A percentile compares a stretch with the other conserved stretches of the same genome.
These are phyloP conservation scores for Cutaneotrichosporon sp. DNA, from an alignment of 1,284 basidiomycete species.

Conservation along the genomic window DNA sequence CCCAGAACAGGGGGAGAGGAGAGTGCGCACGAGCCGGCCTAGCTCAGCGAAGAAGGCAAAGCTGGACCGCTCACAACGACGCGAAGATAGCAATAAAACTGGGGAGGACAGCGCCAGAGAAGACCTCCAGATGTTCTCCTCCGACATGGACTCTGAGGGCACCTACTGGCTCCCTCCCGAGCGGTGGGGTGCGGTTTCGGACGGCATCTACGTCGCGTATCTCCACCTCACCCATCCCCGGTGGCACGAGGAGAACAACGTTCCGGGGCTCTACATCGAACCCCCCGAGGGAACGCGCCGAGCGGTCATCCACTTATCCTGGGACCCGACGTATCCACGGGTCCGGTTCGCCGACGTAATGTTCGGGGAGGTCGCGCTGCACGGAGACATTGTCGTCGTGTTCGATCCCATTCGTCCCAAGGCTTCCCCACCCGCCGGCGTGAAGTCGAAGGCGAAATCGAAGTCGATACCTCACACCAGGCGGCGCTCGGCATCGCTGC, in stretches of 20 bases:
- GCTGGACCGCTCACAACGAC: too few species aligned
- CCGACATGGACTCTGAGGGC: too few species aligned
- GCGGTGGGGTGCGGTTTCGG: background rate
- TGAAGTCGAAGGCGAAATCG: too few species aligned
- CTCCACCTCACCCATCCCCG: background rate
- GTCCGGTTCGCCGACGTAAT: background rate
- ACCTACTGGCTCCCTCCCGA: background rate
- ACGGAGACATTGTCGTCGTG: background rate
- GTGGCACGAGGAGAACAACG: background rate
- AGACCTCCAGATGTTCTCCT: too few species aligned
- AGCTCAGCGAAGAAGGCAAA: background rate
- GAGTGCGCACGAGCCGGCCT: background rate
- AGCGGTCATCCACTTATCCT: background rate
- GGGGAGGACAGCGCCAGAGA: too few species aligned
- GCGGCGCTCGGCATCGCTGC: too few species aligned
- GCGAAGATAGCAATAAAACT: too few species aligned
- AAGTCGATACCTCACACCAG: too few species aligned
- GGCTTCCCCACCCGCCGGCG: too few species aligned
- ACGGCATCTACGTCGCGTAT: slow-evolving; percentile 1
- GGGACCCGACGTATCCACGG: background rate
- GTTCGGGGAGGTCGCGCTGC: background rate
- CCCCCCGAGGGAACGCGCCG: background rate
- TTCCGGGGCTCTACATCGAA: background rate
- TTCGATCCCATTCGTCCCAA: background rate
- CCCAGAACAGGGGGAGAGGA: background rate